Evolutionary conservation across 148 eudicot genomes (phyloP).

Genomic region (Camellia sinensis): DNA sequence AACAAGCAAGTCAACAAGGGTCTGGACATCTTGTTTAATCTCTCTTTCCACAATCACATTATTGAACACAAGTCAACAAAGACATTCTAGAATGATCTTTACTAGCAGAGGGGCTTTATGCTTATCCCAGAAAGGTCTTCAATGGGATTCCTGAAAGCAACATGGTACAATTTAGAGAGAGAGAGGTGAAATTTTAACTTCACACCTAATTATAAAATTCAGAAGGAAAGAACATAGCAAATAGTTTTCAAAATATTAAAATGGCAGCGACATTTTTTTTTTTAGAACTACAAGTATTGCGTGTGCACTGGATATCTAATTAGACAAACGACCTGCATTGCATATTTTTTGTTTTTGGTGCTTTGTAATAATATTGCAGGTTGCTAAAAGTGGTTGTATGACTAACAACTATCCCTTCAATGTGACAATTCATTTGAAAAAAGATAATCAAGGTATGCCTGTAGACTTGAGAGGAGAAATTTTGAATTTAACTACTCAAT

Average conservation of each 20-base stretch:
- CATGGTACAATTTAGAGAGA: not conserved
- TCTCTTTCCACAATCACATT: constrained; percentile 3
- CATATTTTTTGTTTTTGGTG: no score
- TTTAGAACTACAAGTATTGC: no score
- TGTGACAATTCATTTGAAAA: not conserved
- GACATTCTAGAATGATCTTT: not conserved
- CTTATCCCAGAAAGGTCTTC: constrained; percentile 9
- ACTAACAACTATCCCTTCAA: not conserved
- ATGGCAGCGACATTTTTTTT: no score
- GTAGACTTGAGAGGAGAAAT: not conserved
- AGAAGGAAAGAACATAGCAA: not conserved
- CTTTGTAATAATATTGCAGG: no score
- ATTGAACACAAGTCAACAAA: constrained; percentile 16
- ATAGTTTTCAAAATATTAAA: no score
- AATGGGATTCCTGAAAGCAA: constrained; percentile 29
- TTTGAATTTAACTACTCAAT: not conserved
- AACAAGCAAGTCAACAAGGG: not conserved
- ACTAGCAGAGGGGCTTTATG: not conserved
- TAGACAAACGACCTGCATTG: no score
- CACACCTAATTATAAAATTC: not conserved
- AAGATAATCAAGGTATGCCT: not conserved
- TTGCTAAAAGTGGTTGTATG: not conserved
- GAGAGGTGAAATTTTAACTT: not conserved
- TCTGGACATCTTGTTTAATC: not conserved
- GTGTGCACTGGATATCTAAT: no score